Percentiles rank a stretch among this genome's conserved stretches.
phyloP scores from a whole-genome alignment of 352 stramenopile species.

The Elongisporangium prolatum region DNA sequence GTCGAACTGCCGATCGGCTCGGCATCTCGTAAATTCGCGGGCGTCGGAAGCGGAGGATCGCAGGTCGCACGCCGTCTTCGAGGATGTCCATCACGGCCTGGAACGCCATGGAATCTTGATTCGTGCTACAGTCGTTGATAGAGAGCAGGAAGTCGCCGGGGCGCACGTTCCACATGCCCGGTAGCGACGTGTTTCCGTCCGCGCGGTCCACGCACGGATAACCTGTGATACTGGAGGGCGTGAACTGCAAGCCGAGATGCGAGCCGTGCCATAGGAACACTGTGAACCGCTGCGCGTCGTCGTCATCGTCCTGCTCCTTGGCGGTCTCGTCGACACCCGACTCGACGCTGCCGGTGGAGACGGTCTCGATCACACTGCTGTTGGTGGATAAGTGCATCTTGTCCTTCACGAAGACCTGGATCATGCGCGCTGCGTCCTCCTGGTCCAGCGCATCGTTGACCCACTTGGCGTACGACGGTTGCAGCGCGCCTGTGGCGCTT shows the following conservation, averaged over 20 bases:
- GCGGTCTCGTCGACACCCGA: conserved; percentile 3
- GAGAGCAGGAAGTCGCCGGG: conserved; percentile 56
- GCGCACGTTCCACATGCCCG: conserved; percentile 62
- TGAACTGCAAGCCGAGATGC: conserved; percentile 43
- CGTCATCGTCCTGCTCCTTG: conserved; percentile 20
- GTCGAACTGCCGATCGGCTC: background rate
- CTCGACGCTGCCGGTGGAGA: conserved; percentile 12
- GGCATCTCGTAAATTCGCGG: conserved; percentile 40
- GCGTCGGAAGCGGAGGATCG: conserved; percentile 56
- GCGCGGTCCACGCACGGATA: conserved; percentile 47
- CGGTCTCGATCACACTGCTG: conserved; percentile 10
- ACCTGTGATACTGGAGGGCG: conserved; percentile 36
- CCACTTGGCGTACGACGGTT: conserved; percentile 24
- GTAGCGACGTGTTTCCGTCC: conserved; percentile 55
- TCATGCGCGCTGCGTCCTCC: conserved; percentile 26
- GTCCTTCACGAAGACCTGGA: conserved; percentile 29
- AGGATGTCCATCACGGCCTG: conserved; percentile 50
- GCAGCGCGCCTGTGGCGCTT: background rate
- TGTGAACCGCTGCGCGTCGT: conserved; percentile 44
- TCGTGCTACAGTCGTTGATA: conserved; percentile 49
- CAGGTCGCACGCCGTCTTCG: conserved; percentile 51
- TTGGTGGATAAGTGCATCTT: background rate
- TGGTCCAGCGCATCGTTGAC: conserved; percentile 23
- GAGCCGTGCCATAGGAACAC: conserved; percentile 62
- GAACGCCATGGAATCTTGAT: conserved; percentile 31